Percentiles rank a stretch among this genome's conserved stretches.
Conservation (phyloP, 495 filamentous ascomycete species). For the Neurospora sp. region DNA sequence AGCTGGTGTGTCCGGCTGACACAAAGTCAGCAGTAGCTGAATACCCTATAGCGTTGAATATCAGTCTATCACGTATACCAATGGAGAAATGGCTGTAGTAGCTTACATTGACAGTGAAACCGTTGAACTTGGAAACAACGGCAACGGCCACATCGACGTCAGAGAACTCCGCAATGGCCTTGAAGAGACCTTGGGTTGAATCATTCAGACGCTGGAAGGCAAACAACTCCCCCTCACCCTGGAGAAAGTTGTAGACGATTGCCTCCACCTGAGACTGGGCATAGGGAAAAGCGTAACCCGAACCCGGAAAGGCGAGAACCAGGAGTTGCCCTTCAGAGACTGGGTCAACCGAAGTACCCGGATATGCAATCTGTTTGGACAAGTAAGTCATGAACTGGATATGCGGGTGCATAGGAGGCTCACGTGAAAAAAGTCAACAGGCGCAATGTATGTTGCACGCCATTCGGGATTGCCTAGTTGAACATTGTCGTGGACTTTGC, state of each 20-base stretch:
- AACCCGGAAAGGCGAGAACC: constrained; percentile 28
- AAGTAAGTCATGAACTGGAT: constrained; percentile 4
- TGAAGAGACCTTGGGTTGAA: constrained; percentile 17
- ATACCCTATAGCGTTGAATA: constrained; percentile 7
- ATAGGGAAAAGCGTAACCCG: constrained; percentile 8
- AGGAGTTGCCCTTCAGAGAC: constrained; percentile 42
- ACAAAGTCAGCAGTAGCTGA: constrained; percentile 8
- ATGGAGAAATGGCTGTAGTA: background rate
- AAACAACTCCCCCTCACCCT: constrained; percentile 44
- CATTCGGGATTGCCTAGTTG: constrained; percentile 37
- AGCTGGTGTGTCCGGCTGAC: background rate
- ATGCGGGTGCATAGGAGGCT: background rate
- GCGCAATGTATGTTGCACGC: constrained; percentile 38
- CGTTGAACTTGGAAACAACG: constrained; percentile 32
- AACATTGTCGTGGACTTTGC: constrained; percentile 34
- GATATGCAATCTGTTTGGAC: constrained; percentile 11
- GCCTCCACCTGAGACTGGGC: constrained; percentile 26
- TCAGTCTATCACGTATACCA: background rate
- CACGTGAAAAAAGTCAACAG: constrained; percentile 32
- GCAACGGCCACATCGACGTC: constrained; percentile 32
- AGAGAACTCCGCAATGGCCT: constrained; percentile 45
- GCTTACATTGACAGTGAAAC: constrained; percentile 39
- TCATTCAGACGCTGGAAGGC: constrained; percentile 35
- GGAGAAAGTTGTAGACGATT: constrained; percentile 37
- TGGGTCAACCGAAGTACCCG: constrained; percentile 16